Base-by-base conservation (phyloP, 116 monocot species). In the Cymodocea nodosa region DNA sequence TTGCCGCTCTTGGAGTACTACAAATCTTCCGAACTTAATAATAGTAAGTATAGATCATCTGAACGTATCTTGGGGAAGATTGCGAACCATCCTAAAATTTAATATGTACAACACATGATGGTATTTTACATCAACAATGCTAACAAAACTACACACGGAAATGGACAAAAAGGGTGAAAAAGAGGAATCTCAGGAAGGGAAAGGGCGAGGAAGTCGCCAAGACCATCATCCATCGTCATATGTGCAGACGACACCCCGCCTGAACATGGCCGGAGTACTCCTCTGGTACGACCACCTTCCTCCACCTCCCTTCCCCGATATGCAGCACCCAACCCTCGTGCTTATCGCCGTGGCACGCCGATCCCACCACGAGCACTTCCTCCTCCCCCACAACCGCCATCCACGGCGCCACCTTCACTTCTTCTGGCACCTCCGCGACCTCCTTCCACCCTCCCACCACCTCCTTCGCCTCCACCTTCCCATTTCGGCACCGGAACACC, bases 361-460 rank as follows among this genome's bases (percentile, higher is more conserved):
- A 71, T 17, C 76, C 76, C 12, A 77, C 61, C 22, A 71, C 61
- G 25, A 67, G 4, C 59, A 52, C 55, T 20, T 59, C 35, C 6
- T 51, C 39, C 25, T 35, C 65, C 44, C 44, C 50, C 52, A 65
- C 19, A 6, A 51, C 60, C 50, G 51, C 66, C 8, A 49, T 25
- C n/a, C 56, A 64, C 48, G 73, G 66, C 18, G 73, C 73, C 58
- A 73, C 12, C 35, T 58, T 65, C 40, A 48, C 73, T 5, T 51
- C 73, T 54, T 70, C 75, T 1, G 83, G 80, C 18, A 86, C 16
- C 54, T 70, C 73, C 50, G 68, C 66, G 72, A 80, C 67, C 51
- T 0, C 58, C 23, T 18, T 51, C 69, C 63, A 70, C 53, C 17
- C n/a, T n/a, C 23, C 39, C 22, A 56, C 64, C 52, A 13, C 20